These are phyloP conservation scores for Thraustotheca clavata DNA, from an alignment of 352 stramenopile species.

Conservation along the genomic window DNA sequence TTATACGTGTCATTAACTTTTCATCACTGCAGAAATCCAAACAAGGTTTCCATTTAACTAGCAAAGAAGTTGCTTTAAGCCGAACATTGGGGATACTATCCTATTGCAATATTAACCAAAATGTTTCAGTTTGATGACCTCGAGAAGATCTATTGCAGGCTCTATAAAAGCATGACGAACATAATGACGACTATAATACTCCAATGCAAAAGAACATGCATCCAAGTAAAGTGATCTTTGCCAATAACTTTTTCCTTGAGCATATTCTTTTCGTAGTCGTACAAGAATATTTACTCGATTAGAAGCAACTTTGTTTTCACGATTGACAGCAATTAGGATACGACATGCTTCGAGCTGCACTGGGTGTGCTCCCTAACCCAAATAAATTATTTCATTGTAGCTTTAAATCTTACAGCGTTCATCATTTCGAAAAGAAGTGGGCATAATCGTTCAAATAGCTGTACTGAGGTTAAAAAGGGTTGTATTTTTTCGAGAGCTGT, in stretches of 20 bases:
- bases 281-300: constrained; percentile 64
- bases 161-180: constrained; percentile 67
- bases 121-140: constrained; percentile 17
- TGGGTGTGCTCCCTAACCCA: constrained; percentile 52
- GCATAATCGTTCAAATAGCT: constrained; percentile 67
- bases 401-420: constrained; percentile 31
- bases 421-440: constrained; percentile 73
- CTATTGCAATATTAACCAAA: not conserved
- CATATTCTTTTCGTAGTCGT: constrained; percentile 59
- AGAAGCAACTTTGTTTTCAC: constrained; percentile 51
- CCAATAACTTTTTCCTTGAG: constrained; percentile 67
- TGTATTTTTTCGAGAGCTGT: constrained; percentile 52
- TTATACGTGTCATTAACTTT: constrained; percentile 65
- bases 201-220: constrained; percentile 46
- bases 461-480: constrained; percentile 41
- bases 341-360: constrained; percentile 62
- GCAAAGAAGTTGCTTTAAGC: constrained; percentile 53
- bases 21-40: constrained; percentile 45
- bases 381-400: too few species aligned
- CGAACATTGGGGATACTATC: constrained; percentile 66
- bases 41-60: constrained; percentile 49
- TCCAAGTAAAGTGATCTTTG: constrained; percentile 65
- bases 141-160: constrained; percentile 61
- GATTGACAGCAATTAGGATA: constrained; percentile 55
- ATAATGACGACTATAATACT: constrained; percentile 65